These are phyloP conservation scores for Neurospora sp. DNA, from an alignment of 2,329 filamentous ascomycete genomes.

Conservation along the genomic window DNA sequence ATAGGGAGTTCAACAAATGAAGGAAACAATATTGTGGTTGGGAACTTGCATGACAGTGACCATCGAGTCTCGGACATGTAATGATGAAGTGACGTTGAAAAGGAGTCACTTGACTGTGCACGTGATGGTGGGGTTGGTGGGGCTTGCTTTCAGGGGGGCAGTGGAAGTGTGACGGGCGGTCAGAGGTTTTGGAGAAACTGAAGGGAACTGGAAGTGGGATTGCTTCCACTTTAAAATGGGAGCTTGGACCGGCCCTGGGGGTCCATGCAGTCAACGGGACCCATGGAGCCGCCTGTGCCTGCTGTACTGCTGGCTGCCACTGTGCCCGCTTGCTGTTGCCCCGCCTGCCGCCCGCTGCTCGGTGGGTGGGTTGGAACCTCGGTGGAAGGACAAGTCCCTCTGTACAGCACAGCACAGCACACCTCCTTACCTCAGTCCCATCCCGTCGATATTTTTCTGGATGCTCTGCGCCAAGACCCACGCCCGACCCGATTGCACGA, in stretches of 20 bases:
- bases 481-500: not conserved
- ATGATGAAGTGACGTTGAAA: not conserved
- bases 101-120: not conserved
- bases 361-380: not conserved
- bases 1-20: not conserved
- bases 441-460: slow-evolving; percentile 4
- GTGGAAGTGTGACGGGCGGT: not conserved
- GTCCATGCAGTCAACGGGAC: not conserved
- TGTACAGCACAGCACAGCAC: not conserved
- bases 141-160: not conserved
- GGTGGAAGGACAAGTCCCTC: not conserved
- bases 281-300: too few relatives aligned
- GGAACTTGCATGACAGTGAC: not conserved
- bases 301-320: not conserved
- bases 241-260: not conserved
- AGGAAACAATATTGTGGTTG: not conserved
- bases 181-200: not conserved
- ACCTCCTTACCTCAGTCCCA: not conserved
- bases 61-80: not conserved
- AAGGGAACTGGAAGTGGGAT: not conserved
- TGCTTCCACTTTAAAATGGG: not conserved
- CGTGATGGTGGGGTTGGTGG: not conserved
- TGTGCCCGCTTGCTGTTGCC: not conserved
- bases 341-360: not conserved
- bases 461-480: not conserved